A percentile compares a stretch with the other conserved stretches of the same genome.
Conservation (phyloP, 768 basidiomycete genomes). For the Udeniomyces megalosporus region DNA sequence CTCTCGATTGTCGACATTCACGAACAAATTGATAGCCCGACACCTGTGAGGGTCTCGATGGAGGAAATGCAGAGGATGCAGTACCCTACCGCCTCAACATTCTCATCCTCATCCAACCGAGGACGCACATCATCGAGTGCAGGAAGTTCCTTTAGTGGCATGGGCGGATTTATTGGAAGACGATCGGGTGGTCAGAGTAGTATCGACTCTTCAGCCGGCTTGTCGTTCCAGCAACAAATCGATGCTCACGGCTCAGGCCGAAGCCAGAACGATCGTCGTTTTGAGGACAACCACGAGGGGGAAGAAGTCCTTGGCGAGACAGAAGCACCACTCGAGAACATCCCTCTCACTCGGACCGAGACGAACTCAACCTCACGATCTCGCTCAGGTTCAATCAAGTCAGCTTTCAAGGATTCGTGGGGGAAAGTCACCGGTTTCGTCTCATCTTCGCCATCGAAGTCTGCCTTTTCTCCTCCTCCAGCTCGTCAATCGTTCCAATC, state of each 20-base stretch:
- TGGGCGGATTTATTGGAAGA: not conserved
- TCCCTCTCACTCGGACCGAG: no score
- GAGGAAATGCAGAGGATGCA: constrained; percentile 4
- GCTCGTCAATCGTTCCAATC: no score
- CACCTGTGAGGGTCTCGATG: not conserved
- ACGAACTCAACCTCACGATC: no score
- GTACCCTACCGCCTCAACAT: not conserved
- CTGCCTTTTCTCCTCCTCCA: no score
- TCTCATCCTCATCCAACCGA: not conserved
- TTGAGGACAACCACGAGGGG: no score
- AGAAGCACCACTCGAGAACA: no score
- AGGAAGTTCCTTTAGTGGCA: not conserved
- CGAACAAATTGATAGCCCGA: not conserved
- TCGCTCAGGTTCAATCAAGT: no score
- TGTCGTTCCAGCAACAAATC: not conserved
- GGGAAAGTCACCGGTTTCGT: no score
- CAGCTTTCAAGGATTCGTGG: no score
- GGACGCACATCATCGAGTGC: not conserved
- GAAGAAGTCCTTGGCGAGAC: no score
- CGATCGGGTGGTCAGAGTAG: not conserved
- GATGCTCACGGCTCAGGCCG: not conserved
- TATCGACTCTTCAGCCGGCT: not conserved
- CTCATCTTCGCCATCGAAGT: no score
- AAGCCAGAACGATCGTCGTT: no score
- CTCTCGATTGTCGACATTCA: not conserved